These are phyloP conservation scores for Colletotrichum shisoi DNA, from an alignment of 2,329 filamentous ascomycete genomes.

Conservation along the genomic window DNA sequence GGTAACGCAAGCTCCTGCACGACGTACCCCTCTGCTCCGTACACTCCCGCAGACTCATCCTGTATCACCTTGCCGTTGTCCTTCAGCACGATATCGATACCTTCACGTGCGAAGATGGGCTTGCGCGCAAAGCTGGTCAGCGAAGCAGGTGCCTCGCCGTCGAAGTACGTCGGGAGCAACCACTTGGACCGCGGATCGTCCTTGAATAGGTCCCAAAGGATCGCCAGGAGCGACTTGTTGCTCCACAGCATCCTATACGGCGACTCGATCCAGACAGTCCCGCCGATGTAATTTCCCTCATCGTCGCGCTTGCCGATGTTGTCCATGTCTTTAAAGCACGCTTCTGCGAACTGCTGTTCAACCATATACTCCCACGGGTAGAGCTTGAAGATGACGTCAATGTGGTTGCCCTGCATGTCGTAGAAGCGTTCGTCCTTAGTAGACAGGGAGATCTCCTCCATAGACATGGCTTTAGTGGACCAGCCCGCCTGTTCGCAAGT, in stretches of 20 bases:
- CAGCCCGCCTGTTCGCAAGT: conserved; percentile 22
- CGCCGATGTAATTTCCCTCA: conserved; percentile 6
- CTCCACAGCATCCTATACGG: conserved; percentile 22
- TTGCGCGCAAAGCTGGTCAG: conserved; percentile 16
- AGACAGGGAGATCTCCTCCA: conserved; percentile 16
- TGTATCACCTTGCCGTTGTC: conserved; percentile 1
- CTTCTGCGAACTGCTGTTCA: neutral
- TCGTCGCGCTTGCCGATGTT: conserved; percentile 12
- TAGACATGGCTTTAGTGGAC: neutral
- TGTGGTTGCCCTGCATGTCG: conserved; percentile 8
- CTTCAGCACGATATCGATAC: conserved; percentile 12
- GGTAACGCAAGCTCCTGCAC: conserved; percentile 15
- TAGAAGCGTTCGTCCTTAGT: conserved; percentile 9
- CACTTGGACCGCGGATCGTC: conserved; percentile 11
- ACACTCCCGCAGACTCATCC: conserved; percentile 9
- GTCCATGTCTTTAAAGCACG: conserved; percentile 21
- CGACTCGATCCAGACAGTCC: conserved; percentile 20
- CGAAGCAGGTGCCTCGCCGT: conserved; percentile 4
- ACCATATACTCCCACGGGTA: conserved; percentile 26
- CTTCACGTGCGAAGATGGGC: conserved; percentile 18
- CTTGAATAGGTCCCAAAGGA: conserved; percentile 18
- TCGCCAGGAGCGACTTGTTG: conserved; percentile 17
- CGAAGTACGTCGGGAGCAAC: conserved; percentile 16
- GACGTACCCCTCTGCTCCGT: conserved; percentile 1
- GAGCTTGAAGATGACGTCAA: conserved; percentile 19